Evolutionary conservation across 1,284 basidiomycete genomes (phyloP), one percentile per base, ranked within the genome.

Genomic region (Mycosarcoma mackinlayi): DNA sequence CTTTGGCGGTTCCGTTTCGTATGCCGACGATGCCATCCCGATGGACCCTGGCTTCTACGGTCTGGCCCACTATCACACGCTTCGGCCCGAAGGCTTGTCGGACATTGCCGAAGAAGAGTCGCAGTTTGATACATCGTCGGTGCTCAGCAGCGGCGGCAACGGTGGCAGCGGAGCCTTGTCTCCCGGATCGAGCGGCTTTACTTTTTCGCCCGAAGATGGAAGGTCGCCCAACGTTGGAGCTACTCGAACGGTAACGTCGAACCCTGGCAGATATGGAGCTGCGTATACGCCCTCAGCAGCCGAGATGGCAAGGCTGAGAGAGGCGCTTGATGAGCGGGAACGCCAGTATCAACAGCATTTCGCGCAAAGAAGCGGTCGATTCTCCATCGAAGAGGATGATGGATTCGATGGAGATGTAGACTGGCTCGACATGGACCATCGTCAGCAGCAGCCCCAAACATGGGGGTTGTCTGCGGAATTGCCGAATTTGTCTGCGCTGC

Each of bases 91-190:
- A 44, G 77, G 77, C 0, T 40, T 79, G 31, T 60, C 52, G 16
- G 77, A 79, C 42, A 79, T 79, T 23, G 68, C 74, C 6, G 77
- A 79, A 39, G 77, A 79, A 45, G 73, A 68, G 30, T 61, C 52
- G 18, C 63, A 67, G 18, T 41, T 67, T 19, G 69, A 72, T n/a
- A 58, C 63, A 3, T 66, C 54, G 3, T 59, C 57, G 6, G 62
- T 68, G 28, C 42, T 73, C 4, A 61, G 65, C 40, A 64, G 58
- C 34, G 67, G 58, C 30, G 67, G 72, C 6, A 45, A 52, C 13
- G 56, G 55, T 10, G 53, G 46, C 6, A 50, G 59, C 10, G 48
- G 54, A 9, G 58, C 39, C 6, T 21, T 47, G 28, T 55, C 52
- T 24, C 61, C 61, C 4, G 54, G 56, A 5, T 60, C 44, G 13